Evolutionary conservation across 2,329 filamentous ascomycete species (phyloP), one percentile per base, ranked within the genome.

Genomic region (Berkeleyomyces rouxiae): DNA sequence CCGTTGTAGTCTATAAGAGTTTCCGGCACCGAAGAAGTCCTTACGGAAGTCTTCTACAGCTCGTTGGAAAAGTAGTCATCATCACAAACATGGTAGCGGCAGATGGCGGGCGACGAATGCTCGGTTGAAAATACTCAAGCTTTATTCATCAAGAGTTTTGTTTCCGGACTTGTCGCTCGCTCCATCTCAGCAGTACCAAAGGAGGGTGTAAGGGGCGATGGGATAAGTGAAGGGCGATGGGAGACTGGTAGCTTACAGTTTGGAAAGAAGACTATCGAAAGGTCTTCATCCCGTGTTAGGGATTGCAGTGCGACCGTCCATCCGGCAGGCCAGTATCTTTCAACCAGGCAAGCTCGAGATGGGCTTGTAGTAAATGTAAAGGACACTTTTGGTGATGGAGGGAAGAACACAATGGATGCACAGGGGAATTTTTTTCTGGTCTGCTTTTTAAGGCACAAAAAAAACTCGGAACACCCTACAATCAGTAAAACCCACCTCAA

Each of bases 1-100:
- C 88, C 88, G 88, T 93, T 92, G 88, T 93, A 93, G 88, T 93
- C 88, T 87, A 86, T 85, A 82, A 74, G 73, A 61, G 61, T 61
- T 61, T 61, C 63, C 60, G 57, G 59, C 63, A 64, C 53, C 63
- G 61, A 64, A 64, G 63, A 62, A 61, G 47, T 64, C 61, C 63
- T 64, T 64, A 64, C 63, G 63, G 61, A 64, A 60, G 63, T 62
- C 63, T 62, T 64, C 61, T 64, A 64, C 59, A 64, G 63, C 63
- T 64, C 63, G 57, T 57, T 31, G 60, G 44, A 60, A 71, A 74
- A 73, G 74, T 74, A 80, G 79, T 86, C 83, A 86, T 86, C 83
- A 85, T 71, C 61, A 70, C 69, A 75, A 65, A 58, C 58, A n/a
- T 6, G 43, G 13, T 33, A 7, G 43, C n/a, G 3, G 42, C 7